phyloP scores from a whole-genome alignment of 2,329 filamentous ascomycete genomes.

The Aspergillus sp. region DNA sequence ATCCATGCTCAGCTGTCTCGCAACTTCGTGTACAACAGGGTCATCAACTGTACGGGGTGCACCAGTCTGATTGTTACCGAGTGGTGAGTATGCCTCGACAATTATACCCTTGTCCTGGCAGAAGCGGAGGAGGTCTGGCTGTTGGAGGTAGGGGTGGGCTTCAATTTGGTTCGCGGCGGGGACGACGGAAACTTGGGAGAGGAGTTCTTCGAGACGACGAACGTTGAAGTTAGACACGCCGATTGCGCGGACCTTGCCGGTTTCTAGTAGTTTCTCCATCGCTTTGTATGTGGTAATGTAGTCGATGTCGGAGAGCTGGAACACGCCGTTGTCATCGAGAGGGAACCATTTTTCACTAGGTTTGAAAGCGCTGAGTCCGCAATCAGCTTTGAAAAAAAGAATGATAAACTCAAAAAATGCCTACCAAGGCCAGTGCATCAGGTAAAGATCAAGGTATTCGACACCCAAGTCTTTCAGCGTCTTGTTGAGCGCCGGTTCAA shows the following conservation, averaged over 20 bases:
- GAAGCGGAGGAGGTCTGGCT: conserved; percentile 56
- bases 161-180: conserved; percentile 72
- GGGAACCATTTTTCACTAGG: conserved; percentile 31
- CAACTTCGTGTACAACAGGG: conserved; percentile 62
- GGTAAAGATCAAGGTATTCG: conserved; percentile 71
- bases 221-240: conserved; percentile 76
- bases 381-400: not conserved
- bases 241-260: conserved; percentile 68
- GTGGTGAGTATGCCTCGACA: conserved; percentile 61
- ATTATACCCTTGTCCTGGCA: conserved; percentile 59
- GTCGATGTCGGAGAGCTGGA: conserved; percentile 27
- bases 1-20: conserved; percentile 63
- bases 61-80: conserved; percentile 54
- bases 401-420: not conserved
- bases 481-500: conserved; percentile 63
- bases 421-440: conserved; percentile 61
- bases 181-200: conserved; percentile 67
- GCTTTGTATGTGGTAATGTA: conserved; percentile 54
- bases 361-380: conserved; percentile 24
- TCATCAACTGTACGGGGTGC: conserved; percentile 57
- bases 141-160: conserved; percentile 37
- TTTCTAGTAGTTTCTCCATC: conserved; percentile 61
- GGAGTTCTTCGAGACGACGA: conserved; percentile 72
- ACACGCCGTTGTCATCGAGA: conserved; percentile 26
- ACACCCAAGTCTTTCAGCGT: conserved; percentile 65